These are phyloP conservation scores for Stagonosporopsis vannaccii DNA, from an alignment of 2,329 filamentous ascomycete species.

Conservation along the genomic window DNA sequence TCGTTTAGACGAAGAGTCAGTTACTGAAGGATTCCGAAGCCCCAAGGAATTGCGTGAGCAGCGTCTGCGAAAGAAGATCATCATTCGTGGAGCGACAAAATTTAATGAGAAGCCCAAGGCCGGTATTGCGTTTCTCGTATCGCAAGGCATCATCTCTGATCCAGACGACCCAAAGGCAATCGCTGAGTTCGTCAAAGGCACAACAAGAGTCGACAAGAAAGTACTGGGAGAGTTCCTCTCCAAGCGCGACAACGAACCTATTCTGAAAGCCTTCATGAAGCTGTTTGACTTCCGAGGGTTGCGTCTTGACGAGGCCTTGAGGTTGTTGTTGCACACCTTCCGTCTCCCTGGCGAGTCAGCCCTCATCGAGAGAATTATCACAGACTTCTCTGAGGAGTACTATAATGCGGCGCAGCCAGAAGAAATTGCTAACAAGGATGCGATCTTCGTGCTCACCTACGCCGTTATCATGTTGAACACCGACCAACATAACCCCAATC, in stretches of 20 bases:
- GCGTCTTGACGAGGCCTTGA: conserved; percentile 87
- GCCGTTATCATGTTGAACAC: conserved; percentile 98
- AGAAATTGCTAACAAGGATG: conserved; percentile 83
- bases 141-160: conserved; percentile 84
- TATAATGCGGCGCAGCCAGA: conserved; percentile 72
- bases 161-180: conserved; percentile 76
- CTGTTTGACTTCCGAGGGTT: conserved; percentile 89
- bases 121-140: conserved; percentile 83
- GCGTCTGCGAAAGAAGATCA: conserved; percentile 81
- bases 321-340: conserved; percentile 88
- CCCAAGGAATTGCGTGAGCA: conserved; percentile 71
- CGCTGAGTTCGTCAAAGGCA: conserved; percentile 86
- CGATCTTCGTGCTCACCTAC: conserved; percentile 89
- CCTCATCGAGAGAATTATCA: conserved; percentile 91
- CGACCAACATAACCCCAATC: conserved; percentile 93
- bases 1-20: conserved; percentile 75
- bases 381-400: conserved; percentile 86
- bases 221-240: conserved; percentile 91
- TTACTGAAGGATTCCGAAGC: conserved; percentile 71
- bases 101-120: conserved; percentile 96
- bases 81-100: conserved; percentile 85
- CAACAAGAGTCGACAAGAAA: conserved; percentile 87
- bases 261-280: conserved; percentile 83
- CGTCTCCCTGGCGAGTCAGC: conserved; percentile 91
- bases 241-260: conserved; percentile 85